Evolutionary conservation across 2,329 filamentous ascomycete genomes (phyloP), one percentile per base, ranked within the genome.

Genomic region (Colletotrichum aenigma): DNA sequence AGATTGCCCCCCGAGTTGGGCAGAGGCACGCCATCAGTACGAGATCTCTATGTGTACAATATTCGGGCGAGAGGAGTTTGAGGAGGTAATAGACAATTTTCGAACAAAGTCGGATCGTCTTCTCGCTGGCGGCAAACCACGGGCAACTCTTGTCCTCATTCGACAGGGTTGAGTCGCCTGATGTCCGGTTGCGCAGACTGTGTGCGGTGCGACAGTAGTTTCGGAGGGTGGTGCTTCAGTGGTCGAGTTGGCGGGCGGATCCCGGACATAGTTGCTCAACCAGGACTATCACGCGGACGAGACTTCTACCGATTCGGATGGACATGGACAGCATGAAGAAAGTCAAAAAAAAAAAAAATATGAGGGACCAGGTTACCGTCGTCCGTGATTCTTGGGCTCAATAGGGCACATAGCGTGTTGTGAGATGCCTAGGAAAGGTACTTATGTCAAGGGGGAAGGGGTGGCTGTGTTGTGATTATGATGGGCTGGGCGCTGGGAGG

Each of bases 101-200:
- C 16, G 74, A 66, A 21, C 69, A 67, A 48, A 68, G 56, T 66
- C 38, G 30, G 30, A 68, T 58, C 38, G 61, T 70, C 30, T 61
- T 70, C 38, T 55, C 15, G 15, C 48, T 52, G 28, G 26, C 15
- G 9, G 55, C 13, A n/a, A 66, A 32, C 18, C 10, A 67, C 60
- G 48, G 30, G 61, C 55, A 38, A 15, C 7, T 70, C n/a, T 70
- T 80, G 71, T 80, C 38, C 79, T 80, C 77, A 75, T 79, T 79
- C 67, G 76, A 75, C 77, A 62, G 77, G 77, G 79, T 83, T 84
- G 71, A 78, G 77, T 71, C 69, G 79, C 81, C 75, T 79, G 78
- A 83, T 77, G 79, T 30, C 79, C 76, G 78, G 80, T 83, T 84
- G 79, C 77, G 80, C 76, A 78, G 82, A 80, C 77, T 75, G 67